Percentiles rank a stretch among this genome's conserved stretches.
Evolutionary conservation across 139 green algal genomes (phyloP).

Genomic region (Chlorella ohadii): DNA sequence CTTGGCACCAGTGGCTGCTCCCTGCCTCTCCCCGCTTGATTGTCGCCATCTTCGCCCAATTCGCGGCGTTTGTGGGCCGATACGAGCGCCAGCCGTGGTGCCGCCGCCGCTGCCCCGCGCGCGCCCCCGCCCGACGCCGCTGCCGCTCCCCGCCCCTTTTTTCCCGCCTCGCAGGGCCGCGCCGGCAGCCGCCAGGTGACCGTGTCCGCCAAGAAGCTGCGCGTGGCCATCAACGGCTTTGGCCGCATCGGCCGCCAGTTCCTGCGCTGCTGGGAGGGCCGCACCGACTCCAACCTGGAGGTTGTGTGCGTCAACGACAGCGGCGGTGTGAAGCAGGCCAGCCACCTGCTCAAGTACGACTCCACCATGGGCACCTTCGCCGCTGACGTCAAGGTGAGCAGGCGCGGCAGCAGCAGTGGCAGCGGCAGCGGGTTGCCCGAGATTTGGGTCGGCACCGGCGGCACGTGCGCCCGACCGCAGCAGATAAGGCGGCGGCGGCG

Average conservation of each 20-base stretch:
- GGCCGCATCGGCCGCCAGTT: constrained; percentile 97
- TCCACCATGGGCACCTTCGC: constrained; percentile 97
- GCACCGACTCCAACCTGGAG: constrained; percentile 55
- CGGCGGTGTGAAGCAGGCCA: constrained; percentile 96
- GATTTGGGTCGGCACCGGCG: too few species aligned
- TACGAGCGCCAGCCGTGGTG: too few species aligned
- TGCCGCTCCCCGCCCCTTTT: too few species aligned
- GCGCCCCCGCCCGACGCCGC: too few species aligned
- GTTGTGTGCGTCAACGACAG: constrained; percentile 97
- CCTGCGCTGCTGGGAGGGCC: constrained; percentile 89
- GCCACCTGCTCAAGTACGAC: constrained; percentile 99
- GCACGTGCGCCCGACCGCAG: background rate
- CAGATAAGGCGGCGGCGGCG: background rate
- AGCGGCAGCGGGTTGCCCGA: too few species aligned
- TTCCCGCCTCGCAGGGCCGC: constrained; percentile 20
- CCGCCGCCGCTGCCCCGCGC: too few species aligned
- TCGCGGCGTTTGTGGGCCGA: too few species aligned
- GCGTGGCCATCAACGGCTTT: constrained; percentile 99
- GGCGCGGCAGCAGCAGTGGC: background rate
- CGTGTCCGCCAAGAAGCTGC: constrained; percentile 87
- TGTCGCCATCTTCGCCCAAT: too few species aligned
- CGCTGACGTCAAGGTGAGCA: constrained; percentile 88
- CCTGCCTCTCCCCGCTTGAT: too few species aligned
- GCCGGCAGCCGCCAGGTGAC: constrained; percentile 50
- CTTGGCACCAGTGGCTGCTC: too few species aligned